These are phyloP conservation scores for Lactifluus volemus DNA, from an alignment of 768 basidiomycete genomes.

Conservation along the genomic window DNA sequence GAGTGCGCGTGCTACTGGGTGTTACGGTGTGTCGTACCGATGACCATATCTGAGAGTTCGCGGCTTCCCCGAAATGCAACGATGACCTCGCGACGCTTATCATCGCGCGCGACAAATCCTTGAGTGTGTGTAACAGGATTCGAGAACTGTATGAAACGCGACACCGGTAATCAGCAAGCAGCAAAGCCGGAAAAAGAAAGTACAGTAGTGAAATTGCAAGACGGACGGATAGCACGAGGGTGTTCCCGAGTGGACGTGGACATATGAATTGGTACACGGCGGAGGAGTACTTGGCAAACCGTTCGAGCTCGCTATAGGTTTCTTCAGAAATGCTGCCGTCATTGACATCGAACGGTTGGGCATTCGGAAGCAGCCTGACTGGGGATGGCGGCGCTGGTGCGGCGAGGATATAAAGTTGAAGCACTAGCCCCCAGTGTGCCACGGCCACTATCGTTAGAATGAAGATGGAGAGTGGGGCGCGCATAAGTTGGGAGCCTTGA, in stretches of 20 bases:
- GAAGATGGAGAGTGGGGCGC: not conserved
- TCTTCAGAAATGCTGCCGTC: not conserved
- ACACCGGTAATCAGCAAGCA: too few relatives aligned
- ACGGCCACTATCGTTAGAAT: not conserved
- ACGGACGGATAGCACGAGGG: constrained; percentile 34
- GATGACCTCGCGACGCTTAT: constrained; percentile 19
- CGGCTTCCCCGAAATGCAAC: constrained; percentile 23
- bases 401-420: not conserved
- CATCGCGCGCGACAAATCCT: constrained; percentile 23
- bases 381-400: not conserved
- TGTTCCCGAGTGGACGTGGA: constrained; percentile 40
- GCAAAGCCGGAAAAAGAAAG: too few relatives aligned
- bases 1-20: too few relatives aligned
- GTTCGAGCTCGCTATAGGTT: constrained; percentile 34
- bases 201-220: not conserved
- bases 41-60: constrained; percentile 23
- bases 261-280: constrained; percentile 40
- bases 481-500: not conserved
- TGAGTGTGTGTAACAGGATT: constrained; percentile 19
- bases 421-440: not conserved
- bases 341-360: not conserved
- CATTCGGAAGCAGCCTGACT: not conserved
- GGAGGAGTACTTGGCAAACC: constrained; percentile 43
- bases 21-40: constrained; percentile 9
- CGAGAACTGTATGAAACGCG: constrained; percentile 12